Conservation (phyloP, 2,329 filamentous ascomycete species). For the Anthostomella pinea region DNA sequence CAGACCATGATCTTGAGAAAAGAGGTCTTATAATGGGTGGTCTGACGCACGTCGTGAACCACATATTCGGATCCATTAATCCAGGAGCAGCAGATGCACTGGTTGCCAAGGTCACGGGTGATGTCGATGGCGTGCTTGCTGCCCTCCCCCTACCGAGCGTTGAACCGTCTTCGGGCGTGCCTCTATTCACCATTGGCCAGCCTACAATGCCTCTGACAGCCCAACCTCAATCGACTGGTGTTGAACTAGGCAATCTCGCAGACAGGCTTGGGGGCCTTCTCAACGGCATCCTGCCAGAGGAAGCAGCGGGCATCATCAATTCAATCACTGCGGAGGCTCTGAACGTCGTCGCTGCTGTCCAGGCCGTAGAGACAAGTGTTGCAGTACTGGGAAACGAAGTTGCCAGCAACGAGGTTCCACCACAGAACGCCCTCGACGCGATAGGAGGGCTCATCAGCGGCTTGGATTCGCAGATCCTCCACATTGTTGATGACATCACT, state of each 20-base stretch:
- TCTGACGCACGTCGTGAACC: conserved; percentile 12
- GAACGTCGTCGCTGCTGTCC: conserved; percentile 15
- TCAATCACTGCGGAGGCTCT: conserved; percentile 18
- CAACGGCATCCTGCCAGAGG: conserved; percentile 11
- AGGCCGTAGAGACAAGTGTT: conserved; percentile 23
- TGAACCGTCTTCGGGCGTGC: conserved; percentile 13
- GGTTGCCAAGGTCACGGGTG: conserved; percentile 13
- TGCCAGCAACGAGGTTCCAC: conserved; percentile 12
- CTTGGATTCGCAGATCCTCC: conserved; percentile 18
- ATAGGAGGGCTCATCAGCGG: conserved; percentile 19
- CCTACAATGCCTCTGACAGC: conserved; percentile 12
- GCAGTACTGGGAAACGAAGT: conserved; percentile 20
- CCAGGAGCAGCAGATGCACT: conserved; percentile 14
- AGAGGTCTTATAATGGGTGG: conserved; percentile 14
- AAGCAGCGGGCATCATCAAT: conserved; percentile 17
- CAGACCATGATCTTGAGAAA: conserved; percentile 14
- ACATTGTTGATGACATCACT: conserved; percentile 16
- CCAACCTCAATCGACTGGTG: conserved; percentile 13
- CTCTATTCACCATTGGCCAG: conserved; percentile 15
- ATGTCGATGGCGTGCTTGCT: conserved; percentile 12
- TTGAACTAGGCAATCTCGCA: conserved; percentile 12
- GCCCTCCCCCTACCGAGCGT: conserved; percentile 10
- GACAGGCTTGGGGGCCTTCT: conserved; percentile 18
- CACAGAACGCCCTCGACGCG: conserved; percentile 17
- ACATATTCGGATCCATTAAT: conserved; percentile 12